Percentiles rank a stretch among this genome's conserved stretches.
These are phyloP conservation scores for Leishmania martiniquensis DNA, from an alignment of 208 protist species.

Conservation along the genomic window DNA sequence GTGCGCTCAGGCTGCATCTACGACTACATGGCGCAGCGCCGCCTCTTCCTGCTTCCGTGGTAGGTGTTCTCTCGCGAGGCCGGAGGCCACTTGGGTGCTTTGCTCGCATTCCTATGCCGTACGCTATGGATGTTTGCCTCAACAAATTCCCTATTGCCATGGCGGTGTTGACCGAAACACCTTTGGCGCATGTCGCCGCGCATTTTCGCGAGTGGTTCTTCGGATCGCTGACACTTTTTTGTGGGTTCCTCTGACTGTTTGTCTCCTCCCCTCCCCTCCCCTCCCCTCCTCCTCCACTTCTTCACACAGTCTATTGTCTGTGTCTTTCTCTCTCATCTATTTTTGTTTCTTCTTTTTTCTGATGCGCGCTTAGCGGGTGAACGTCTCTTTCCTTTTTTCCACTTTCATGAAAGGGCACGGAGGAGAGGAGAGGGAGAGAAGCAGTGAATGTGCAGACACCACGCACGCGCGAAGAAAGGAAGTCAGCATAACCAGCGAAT, in stretches of 20 bases:
- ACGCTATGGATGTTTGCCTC: neutral
- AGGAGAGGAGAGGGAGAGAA: neutral
- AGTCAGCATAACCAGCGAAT: neutral
- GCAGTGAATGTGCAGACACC: too few species aligned
- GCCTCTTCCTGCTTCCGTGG: constrained; percentile 53
- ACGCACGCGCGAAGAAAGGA: neutral
- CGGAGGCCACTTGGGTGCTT: too few species aligned
- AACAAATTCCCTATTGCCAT: neutral
- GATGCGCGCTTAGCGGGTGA: neutral
- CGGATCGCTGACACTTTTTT: too few species aligned
- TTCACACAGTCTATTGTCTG: neutral
- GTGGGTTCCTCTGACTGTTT: too few species aligned
- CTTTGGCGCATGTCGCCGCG: neutral
- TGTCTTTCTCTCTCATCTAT: neutral
- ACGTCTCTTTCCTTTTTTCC: neutral
- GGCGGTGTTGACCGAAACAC: neutral
- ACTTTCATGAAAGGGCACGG: neutral
- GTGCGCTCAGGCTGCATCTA: constrained; percentile 76
- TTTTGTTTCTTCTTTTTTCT: neutral
- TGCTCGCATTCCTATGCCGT: neutral
- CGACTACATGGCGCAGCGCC: constrained; percentile 74
- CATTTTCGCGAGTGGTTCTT: neutral
- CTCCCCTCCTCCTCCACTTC: neutral
- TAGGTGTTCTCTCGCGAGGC: constrained; percentile 7
- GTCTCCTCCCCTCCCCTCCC: neutral